Evolutionary conservation across 345 rosid species (phyloP), one percentile per base, ranked within the genome.

Genomic region (Xanthoceras sorbifolium): DNA sequence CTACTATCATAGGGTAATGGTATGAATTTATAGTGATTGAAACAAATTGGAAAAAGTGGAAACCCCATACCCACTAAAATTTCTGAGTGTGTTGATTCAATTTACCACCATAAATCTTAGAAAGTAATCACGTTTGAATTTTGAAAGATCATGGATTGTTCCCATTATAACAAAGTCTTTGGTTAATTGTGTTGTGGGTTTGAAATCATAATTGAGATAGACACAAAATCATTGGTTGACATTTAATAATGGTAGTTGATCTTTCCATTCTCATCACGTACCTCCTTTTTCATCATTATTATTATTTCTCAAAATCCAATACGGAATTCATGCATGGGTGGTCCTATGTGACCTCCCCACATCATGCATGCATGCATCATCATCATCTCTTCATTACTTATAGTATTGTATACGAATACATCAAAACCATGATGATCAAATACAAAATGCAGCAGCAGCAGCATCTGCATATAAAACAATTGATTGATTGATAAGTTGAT

Each of bases 221-320:
- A 71, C 80, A 72, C 55, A 64, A 63, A 69, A 76, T 76, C 75
- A 81, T 76, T 72, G 75, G 75, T 50, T 40, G 80, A 48, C 77
- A 72, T 76, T 32, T 48, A 71, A 76, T 67, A 76, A 46, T 38
- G 55, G 75, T 62, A 0, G 74, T 71, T 75, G 71, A 78, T 55
- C 64, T 74, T 74, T 73, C 73, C 46, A 59, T 70, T 82, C 20
- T 20, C 69, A 63, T 38, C 38, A 68, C 11, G 57, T 70, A 23
- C 17, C 40, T 5, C 72, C 36, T 60, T 64, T 44, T 64, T 64
- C 42, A 48, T 14, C 59, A n/a, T 62, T 64, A 44, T 38, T 64
- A n/a, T n/a, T n/a, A n/a, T n/a, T 77, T 81, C 72, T 78, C 84
- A 73, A 62, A 23, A 40, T 61, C 76, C 78, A 77, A 68, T 63